These are phyloP conservation scores for Pyracantha coccinea DNA, from an alignment of 331 rosid genomes.

Conservation along the genomic window DNA sequence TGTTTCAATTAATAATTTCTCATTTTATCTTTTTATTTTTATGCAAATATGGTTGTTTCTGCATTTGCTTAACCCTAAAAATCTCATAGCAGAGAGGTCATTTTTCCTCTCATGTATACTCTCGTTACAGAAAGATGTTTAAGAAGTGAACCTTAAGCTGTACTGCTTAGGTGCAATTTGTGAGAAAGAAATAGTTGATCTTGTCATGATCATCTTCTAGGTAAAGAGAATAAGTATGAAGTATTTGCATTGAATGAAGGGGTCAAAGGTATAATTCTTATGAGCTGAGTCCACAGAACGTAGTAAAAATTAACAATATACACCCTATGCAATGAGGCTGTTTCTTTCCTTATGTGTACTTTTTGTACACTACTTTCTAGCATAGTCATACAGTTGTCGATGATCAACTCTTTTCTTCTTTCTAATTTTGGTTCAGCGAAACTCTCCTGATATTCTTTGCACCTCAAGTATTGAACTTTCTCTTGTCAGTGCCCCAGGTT, in stretches of 20 bases:
- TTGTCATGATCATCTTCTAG: not conserved
- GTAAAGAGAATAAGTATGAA: not conserved
- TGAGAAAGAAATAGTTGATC: not conserved
- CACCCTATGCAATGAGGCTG: not conserved
- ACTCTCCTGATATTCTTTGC: constrained; percentile 86
- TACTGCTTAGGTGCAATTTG: not conserved
- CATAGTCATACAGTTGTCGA: not conserved
- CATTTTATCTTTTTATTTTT: not conserved
- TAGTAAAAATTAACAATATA: not conserved
- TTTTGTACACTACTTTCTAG: not conserved
- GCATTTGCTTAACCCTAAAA: not conserved
- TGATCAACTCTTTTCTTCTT: constrained; percentile 3
- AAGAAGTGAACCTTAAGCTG: not conserved
- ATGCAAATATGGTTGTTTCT: not conserved
- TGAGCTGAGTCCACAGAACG: not conserved
- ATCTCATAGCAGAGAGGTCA: not conserved
- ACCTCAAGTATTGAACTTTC: constrained; percentile 94
- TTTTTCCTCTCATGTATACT: not conserved
- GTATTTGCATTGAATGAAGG: not conserved
- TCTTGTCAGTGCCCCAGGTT: constrained; percentile 95
- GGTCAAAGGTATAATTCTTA: not conserved
- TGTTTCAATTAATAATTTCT: not conserved
- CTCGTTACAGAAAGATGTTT: not conserved
- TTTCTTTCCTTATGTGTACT: not conserved
- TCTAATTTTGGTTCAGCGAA: constrained; percentile 49